Evolutionary conservation across 2,329 filamentous ascomycete species (phyloP).

Genomic region (Paecilomyces sp.): DNA sequence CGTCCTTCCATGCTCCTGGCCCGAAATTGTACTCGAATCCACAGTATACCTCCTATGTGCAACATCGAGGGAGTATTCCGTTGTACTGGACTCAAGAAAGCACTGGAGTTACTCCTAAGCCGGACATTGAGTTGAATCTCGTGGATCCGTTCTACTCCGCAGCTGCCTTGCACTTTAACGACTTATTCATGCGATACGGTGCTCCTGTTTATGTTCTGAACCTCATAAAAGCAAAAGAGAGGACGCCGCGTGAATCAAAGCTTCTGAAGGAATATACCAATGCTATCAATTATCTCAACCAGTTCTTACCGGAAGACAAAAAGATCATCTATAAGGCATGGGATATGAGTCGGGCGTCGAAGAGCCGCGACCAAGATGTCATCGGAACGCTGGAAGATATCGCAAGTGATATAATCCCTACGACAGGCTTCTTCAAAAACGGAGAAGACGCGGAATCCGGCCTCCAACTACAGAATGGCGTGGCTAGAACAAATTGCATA

Average conservation of each 20-base stretch:
- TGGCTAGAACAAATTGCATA: constrained; percentile 94
- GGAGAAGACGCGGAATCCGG: constrained; percentile 63
- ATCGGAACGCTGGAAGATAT: constrained; percentile 87
- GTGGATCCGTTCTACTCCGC: constrained; percentile 93
- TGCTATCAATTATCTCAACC: constrained; percentile 86
- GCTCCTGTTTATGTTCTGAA: constrained; percentile 88
- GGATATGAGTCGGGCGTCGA: constrained; percentile 96
- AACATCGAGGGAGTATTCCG: constrained; percentile 93
- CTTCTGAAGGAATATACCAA: constrained; percentile 79
- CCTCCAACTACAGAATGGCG: constrained; percentile 74
- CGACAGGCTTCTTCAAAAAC: constrained; percentile 93
- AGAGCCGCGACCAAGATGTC: constrained; percentile 86
- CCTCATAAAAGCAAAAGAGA: constrained; percentile 80
- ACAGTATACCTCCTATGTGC: constrained; percentile 90
- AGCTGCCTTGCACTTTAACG: constrained; percentile 88
- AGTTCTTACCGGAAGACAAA: constrained; percentile 75
- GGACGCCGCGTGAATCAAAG: constrained; percentile 85
- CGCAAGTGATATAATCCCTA: constrained; percentile 75
- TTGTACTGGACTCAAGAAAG: constrained; percentile 97
- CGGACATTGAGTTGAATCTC: constrained; percentile 91
- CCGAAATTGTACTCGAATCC: constrained; percentile 79
- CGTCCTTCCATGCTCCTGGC: constrained; percentile 89
- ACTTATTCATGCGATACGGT: constrained; percentile 88
- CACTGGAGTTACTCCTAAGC: constrained; percentile 90
- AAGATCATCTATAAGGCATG: constrained; percentile 92